A percentile compares a stretch with the other conserved stretches of the same genome.
phyloP scores from a whole-genome alignment of 805 yeast genomes.

The Tetrapisispora arboricola region DNA sequence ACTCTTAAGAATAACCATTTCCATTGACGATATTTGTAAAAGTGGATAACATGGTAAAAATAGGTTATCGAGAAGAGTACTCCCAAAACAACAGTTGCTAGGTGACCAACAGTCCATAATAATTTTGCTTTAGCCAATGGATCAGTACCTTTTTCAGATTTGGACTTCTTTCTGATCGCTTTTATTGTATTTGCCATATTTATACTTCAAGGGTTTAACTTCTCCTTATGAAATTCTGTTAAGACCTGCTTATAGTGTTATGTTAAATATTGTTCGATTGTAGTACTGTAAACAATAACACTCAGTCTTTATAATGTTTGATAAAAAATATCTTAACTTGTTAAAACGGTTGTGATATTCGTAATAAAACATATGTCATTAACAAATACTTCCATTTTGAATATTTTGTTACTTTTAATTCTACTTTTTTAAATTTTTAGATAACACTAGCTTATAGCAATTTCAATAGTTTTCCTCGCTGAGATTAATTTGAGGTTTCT shows the following conservation, averaged over 20 bases:
- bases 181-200: constrained; percentile 16
- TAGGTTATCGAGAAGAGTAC: constrained; percentile 20
- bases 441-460: background rate
- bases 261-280: too few relatives aligned
- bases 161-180: constrained; percentile 18
- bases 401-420: background rate
- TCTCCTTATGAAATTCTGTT: background rate
- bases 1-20: constrained; percentile 23
- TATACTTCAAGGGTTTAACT: background rate
- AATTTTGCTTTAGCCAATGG: constrained; percentile 17
- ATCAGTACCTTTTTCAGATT: constrained; percentile 11
- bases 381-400: background rate
- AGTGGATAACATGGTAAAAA: constrained; percentile 16
- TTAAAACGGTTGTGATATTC: too few relatives aligned
- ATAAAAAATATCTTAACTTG: too few relatives aligned
- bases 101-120: constrained; percentile 26
- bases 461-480: background rate
- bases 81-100: constrained; percentile 18
- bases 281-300: too few relatives aligned
- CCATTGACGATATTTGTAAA: constrained; percentile 28
- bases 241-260: too few relatives aligned
- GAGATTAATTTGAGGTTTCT: background rate
- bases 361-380: too few relatives aligned
- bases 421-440: background rate
- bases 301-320: too few relatives aligned